These are phyloP conservation scores for Podospora pseudopauciseta DNA, from an alignment of 495 filamentous ascomycete genomes.

Conservation along the genomic window DNA sequence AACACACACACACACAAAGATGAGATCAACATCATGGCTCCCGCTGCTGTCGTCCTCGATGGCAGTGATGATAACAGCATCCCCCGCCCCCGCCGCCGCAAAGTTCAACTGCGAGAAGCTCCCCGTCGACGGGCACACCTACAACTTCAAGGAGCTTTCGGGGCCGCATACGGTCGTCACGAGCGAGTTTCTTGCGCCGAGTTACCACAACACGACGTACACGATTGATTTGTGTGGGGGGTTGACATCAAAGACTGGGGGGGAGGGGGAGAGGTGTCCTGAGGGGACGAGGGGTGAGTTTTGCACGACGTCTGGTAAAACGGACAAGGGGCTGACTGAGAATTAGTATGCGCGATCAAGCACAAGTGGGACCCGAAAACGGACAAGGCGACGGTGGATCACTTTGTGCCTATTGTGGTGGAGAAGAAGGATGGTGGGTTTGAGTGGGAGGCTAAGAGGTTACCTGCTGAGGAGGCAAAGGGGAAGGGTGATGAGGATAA, in stretches of 20 bases:
- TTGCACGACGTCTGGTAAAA: neutral
- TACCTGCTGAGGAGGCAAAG: constrained; percentile 19
- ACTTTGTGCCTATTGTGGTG: constrained; percentile 64
- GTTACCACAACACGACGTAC: constrained; percentile 69
- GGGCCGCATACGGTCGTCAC: constrained; percentile 75
- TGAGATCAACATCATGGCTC: neutral
- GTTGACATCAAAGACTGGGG: constrained; percentile 50
- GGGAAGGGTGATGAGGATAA: constrained; percentile 54
- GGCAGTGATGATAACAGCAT: neutral
- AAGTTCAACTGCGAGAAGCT: constrained; percentile 54
- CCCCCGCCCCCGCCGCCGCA: neutral
- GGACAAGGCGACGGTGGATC: constrained; percentile 32
- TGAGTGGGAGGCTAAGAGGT: constrained; percentile 54
- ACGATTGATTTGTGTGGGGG: constrained; percentile 78
- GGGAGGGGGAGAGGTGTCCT: constrained; percentile 55
- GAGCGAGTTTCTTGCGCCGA: constrained; percentile 45
- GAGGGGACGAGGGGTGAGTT: constrained; percentile 58
- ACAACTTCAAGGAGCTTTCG: constrained; percentile 61
- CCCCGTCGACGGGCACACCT: constrained; percentile 53
- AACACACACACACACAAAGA: neutral
- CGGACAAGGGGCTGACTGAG: neutral
- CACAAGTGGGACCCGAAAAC: constrained; percentile 44
- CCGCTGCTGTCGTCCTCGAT: neutral
- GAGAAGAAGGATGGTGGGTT: constrained; percentile 53
- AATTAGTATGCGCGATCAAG: constrained; percentile 74